Base-by-base conservation (phyloP, 73 alveolate genomes). In the Paramecium biaurelia region DNA sequence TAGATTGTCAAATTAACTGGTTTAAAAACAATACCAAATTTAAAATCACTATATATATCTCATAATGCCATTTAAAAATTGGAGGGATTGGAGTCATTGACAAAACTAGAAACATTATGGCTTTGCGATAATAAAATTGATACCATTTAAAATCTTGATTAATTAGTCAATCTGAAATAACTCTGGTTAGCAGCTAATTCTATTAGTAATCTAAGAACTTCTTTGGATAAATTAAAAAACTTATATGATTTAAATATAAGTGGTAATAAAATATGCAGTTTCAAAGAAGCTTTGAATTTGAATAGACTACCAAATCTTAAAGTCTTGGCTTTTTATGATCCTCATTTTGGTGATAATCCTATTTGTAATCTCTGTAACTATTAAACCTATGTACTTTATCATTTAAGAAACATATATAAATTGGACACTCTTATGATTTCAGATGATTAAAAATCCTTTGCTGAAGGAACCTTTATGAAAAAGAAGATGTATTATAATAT, bases 391-490 rank as follows among this genome's bases (percentile, higher is more conserved):
- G 97, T 95, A 47, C 94, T 96, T 30, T 96, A 92, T 76, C 96
- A 94, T 41, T 63, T 95, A 26, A 59, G 93, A 41, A 85, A 86
- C 47, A 68, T 92, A 37, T 41, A 15, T 12, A 59, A 76, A 82
- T 49, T 96, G 7, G 98, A 96, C 92, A 93, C 97, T 70, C 90
- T 89, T 10, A 26, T 59, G 14, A 95, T 96, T 9, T 92, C 97
- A 21, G 97, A 94, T 67, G 99, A 94, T 53, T 92, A 96, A n/a
- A 92, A 92, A 70, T 82, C 93, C 15, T 93, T 86, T 70, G 97
- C 99, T 8, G 99, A 96, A 57, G 96, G 95, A n/a, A 95, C 99
- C 7, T 96, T 94, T 68, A 85, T 95, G 96, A 96, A 96, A 94
- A 96, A 96, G 82, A 57, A 95, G 67, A 92, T 96, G 97, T 96